Base-by-base conservation (phyloP, 768 basidiomycete species). In the Polyporus arcularius region DNA sequence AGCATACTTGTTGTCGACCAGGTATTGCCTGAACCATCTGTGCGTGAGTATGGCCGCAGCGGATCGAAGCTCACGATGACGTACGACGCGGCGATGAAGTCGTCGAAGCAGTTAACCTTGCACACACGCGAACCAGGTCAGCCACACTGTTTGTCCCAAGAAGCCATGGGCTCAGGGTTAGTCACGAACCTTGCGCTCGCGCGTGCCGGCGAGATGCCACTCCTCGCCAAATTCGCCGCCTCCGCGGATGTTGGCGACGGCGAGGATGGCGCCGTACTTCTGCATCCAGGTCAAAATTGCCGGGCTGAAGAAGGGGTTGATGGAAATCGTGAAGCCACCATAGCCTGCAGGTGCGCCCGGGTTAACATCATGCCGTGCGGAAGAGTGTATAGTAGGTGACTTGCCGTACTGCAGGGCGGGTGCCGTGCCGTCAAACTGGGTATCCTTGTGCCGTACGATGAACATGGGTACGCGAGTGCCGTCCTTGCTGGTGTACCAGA, bases 381-480 rank as follows among this genome's bases (percentile, higher is more conserved):
- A 32, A 49, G 32, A n/a, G 18, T 32, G 16, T 41, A 12, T 3
- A 28, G n/a, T 1, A 31, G 4, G 30, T 39, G 11, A 59, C 75
- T 66, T 58, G 87, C 89, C 91, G 59, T 91, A 94, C 70, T 92
- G 89, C 32, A 92, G 76, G 0, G 83, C 87, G 15, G 92, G 84
- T 0, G 90, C 90, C 0, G 86, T 87, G 15, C 91, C 91, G 61
- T 93, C 88, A 43, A 84, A 78, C 61, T 80, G 75, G 3, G 88
- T 90, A 40, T 78, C 80, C 71, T 88, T 87, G 70, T 89, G 90
- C 49, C 85, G 82, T 21, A 92, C 88, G 62, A 94, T 80, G 68
- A 92, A 94, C 92, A 94, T 93, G 1, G 92, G 92, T 39, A 94
- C 78, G 55, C 79, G 82, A 5, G 90, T 92, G 1, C 90, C 90